A percentile compares a stretch with the other conserved stretches of the same genome.
Conservation (phyloP, 805 yeast species). For the Candida insectalens region DNA sequence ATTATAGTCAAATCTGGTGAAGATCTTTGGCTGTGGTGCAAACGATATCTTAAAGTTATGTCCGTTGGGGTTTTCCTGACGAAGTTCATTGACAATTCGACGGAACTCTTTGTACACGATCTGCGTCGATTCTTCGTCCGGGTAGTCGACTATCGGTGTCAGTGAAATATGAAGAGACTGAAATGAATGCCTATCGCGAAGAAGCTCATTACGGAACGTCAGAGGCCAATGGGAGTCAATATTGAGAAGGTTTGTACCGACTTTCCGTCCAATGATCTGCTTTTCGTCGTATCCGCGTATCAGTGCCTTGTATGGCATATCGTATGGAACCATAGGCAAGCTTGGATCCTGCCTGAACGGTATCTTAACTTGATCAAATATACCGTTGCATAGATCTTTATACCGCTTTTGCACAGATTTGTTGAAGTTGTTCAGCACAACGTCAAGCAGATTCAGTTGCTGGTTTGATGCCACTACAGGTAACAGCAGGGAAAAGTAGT, state of each 20-base stretch:
- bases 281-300: constrained; percentile 12
- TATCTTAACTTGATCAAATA: constrained; percentile 11
- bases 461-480: constrained; percentile 7
- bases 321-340: constrained; percentile 10
- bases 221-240: too few species aligned
- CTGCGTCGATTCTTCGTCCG: constrained; percentile 2
- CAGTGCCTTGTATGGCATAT: constrained; percentile 16
- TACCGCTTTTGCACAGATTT: constrained; percentile 9
- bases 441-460: constrained; percentile 9
- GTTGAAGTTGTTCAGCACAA: constrained; percentile 9
- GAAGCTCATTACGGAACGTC: constrained; percentile 9
- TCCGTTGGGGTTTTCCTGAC: constrained; percentile 1
- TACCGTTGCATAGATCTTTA: constrained; percentile 13
- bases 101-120: too few species aligned
- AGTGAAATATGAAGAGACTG: constrained; percentile 14
- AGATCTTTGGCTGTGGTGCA: neutral
- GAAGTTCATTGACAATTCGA: too few species aligned
- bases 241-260: too few species aligned
- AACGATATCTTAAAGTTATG: neutral
- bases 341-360: constrained; percentile 8
- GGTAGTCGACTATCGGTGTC: constrained; percentile 17
- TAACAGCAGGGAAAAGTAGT: constrained; percentile 10
- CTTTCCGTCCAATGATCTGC: constrained; percentile 9
- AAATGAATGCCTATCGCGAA: constrained; percentile 7
- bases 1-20: constrained; percentile 7